A percentile compares a stretch with the other conserved stretches of the same genome.
Conservation (phyloP, 257 asterid species). For the Nicotiana knightiana region DNA sequence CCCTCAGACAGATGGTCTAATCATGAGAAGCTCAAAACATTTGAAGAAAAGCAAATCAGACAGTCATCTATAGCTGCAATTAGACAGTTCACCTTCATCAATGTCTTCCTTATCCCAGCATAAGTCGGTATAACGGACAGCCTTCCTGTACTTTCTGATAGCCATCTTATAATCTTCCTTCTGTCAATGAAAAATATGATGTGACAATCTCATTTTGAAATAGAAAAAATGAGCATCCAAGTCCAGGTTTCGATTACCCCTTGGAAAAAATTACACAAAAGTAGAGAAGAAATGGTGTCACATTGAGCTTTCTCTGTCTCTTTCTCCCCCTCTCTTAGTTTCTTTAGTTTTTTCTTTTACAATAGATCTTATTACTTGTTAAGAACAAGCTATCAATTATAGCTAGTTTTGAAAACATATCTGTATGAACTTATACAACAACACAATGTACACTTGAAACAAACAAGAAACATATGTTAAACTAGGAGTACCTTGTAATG, state of each 20-base stretch:
- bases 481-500: constrained; percentile 25
- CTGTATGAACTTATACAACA: background rate
- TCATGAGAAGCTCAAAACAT: background rate
- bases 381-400: background rate
- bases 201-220: background rate
- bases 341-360: background rate
- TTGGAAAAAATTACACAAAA: background rate
- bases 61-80: background rate
- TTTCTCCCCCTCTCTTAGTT: background rate
- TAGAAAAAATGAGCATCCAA: background rate
- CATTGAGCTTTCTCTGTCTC: background rate
- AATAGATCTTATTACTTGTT: background rate
- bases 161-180: constrained; percentile 36
- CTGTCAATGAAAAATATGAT: constrained; percentile 10
- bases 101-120: constrained; percentile 34
- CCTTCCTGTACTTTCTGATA: constrained; percentile 30
- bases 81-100: constrained; percentile 21
- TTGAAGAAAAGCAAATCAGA: background rate
- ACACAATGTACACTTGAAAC: background rate
- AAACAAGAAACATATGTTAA: background rate
- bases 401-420: background rate
- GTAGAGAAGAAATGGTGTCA: background rate
- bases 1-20: background rate
- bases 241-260: background rate
- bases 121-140: constrained; percentile 22